Percentiles rank a stretch among this genome's conserved stretches.
Evolutionary conservation across 2,329 filamentous ascomycete genomes (phyloP).

Genomic region (Hawksworthiomyces lignivorus): DNA sequence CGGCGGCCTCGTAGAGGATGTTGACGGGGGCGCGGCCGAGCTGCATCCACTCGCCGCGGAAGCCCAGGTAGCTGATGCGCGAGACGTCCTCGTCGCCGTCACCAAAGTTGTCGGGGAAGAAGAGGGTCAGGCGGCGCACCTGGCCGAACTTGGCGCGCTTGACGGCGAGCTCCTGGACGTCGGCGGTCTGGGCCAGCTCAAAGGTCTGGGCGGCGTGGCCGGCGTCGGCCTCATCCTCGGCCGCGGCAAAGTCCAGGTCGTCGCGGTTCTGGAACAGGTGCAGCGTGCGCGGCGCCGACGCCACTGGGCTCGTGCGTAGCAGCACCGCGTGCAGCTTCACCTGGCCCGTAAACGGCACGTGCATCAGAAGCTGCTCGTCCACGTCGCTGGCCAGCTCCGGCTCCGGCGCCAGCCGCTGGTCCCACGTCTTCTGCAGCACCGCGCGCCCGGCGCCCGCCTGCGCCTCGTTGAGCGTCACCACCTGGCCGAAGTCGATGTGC

Average conservation of each 20-base stretch:
- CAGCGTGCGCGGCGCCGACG: constrained; percentile 69
- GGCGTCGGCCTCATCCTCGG: constrained; percentile 57
- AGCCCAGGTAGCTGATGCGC: constrained; percentile 74
- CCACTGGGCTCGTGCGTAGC: constrained; percentile 66
- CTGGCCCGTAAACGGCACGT: constrained; percentile 90
- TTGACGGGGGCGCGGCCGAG: constrained; percentile 74
- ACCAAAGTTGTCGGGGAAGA: constrained; percentile 87
- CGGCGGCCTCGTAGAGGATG: constrained; percentile 88
- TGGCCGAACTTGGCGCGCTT: constrained; percentile 83
- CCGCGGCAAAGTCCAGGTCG: constrained; percentile 76
- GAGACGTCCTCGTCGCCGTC: constrained; percentile 74
- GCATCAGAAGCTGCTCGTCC: constrained; percentile 91
- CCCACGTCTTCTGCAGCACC: constrained; percentile 87
- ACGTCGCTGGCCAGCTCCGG: constrained; percentile 79
- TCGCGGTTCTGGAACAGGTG: constrained; percentile 83
- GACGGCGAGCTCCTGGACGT: constrained; percentile 81
- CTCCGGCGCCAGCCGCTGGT: constrained; percentile 60
- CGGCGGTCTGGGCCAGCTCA: constrained; percentile 66
- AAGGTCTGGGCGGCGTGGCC: constrained; percentile 51
- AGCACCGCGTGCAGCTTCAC: constrained; percentile 87
- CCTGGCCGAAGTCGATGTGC: constrained; percentile 81
- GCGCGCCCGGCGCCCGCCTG: constrained; percentile 58
- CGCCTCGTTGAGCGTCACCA: constrained; percentile 80
- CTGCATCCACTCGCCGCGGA: constrained; percentile 90
- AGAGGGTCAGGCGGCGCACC: constrained; percentile 74